Base-by-base conservation (phyloP, 148 eudicot species). In the Camellia lanceoleosa region DNA sequence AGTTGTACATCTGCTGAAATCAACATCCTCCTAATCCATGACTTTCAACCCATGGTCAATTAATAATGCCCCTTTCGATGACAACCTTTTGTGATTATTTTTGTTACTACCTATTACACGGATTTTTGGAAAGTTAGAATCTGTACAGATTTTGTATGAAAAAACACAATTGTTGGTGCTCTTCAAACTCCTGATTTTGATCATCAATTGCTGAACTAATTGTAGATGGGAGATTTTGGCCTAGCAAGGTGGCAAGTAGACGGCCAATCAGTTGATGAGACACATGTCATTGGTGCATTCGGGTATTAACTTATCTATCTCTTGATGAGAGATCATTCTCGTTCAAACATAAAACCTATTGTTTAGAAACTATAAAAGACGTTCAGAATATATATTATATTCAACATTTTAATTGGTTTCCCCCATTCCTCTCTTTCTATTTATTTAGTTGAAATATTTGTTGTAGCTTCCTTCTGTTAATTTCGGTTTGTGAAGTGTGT, bases 161-260 rank as follows among this genome's bases (percentile, higher is more conserved):
- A 61, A 61, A 16, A 5, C 65, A 20, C 20, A 16, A 61, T 61
- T 18, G 4, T 61, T 61, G 19, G 6, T 16, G 19, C 65, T 61
- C 8, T 61, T 61, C 65, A 0, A 64, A 20, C 12, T 20, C 41
- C 38, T 20, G 23, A 9, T 23, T 64, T 19, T 23, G 10, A 4
- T 23, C 5, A 20, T 64, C 19, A 42, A 3, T 68, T 46, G 43
- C 18, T 14, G 2, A 68, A 6, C 14, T 68, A 46, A 15, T 52
- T 41, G 47, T 49, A 80, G 82, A 71, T 80, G 47, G 82, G 82
- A 80, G 78, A 80, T 46, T 80, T 80, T 65, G 82, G 73, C 65
- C 71, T 80, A 58, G 82, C 82, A 52, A 62, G 78, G 71, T 73
- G 82, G 71, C 78, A 80, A 73, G 72, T 76, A 55, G 82, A 80